Evolutionary conservation across 2,329 filamentous ascomycete genomes (phyloP), one percentile per base, ranked within the genome.

Genomic region (Hymenoscyphus linearis): DNA sequence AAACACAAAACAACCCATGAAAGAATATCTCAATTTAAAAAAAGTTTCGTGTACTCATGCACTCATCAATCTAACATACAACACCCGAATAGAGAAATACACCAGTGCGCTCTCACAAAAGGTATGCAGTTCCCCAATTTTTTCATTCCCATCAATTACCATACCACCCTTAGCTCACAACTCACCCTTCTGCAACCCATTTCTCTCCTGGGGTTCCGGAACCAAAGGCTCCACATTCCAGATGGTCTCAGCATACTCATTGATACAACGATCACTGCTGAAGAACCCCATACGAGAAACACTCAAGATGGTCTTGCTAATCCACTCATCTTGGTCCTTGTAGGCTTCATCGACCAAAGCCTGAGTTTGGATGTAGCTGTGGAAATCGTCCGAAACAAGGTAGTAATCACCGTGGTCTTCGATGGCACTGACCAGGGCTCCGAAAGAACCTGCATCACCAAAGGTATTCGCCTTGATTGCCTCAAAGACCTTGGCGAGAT

Each of bases 261-360:
- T 91, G 75, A 98, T 97, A 77, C 93, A 96, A 44, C 93, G 85
- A 75, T 98, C 93, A 66, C 89, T 93, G 68, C 87, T 93, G 80
- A 98, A 98, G 84, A 98, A 98, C 40, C 93, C 95, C 95, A 99
- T 99, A 47, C 93, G 82, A 6, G 91, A 83, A 18, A 99, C 95
- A 62, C 89, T 90, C 50, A 84, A 87, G 72, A 99, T 98, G 66
- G 84, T 88, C 83, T 97, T 97, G 65, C 85, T 88, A 62, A 96
- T 78, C 95, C 95, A 99, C 70, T 90, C 88, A 62, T 97, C 92
- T 74, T 93, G 90, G 77, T 98, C 89, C 76, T 85, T 86, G 81
- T 96, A 99, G 57, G 91, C 88, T 77, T 93, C 88, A 71, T 99
- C 95, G 35, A 99, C 93, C 60, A 97, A 82, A 61, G 85, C 82